These are phyloP conservation scores for Cyanodermella asteris DNA, from an alignment of 2,329 filamentous ascomycete species.

Conservation along the genomic window DNA sequence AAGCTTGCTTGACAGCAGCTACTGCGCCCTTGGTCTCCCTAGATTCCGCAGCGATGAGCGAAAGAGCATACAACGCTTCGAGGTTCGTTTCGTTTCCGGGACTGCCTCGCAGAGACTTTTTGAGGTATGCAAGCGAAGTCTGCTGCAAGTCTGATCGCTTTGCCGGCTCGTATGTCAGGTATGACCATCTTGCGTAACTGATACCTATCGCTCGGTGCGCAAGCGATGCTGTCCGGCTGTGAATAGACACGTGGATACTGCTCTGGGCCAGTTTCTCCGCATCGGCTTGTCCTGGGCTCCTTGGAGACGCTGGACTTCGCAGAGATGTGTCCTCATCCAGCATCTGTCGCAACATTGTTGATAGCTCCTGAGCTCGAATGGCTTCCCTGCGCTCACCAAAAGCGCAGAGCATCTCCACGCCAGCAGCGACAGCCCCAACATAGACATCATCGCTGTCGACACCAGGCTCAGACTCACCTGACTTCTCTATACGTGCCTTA, in stretches of 20 bases:
- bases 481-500: conserved; percentile 63
- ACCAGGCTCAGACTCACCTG: conserved; percentile 42
- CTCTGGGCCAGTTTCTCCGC: neutral
- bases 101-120: conserved; percentile 47
- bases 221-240: conserved; percentile 39
- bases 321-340: conserved; percentile 36
- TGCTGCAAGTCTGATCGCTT: conserved; percentile 50
- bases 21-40: conserved; percentile 62
- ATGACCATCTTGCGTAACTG: conserved; percentile 70
- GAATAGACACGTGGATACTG: conserved; percentile 21
- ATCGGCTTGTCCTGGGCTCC: conserved; percentile 1
- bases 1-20: conserved; percentile 55
- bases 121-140: conserved; percentile 55
- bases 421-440: conserved; percentile 57
- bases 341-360: conserved; percentile 51
- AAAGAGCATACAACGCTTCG: conserved; percentile 59
- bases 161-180: conserved; percentile 54
- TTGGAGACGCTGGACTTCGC: conserved; percentile 9
- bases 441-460: conserved; percentile 62
- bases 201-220: conserved; percentile 73
- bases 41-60: conserved; percentile 69
- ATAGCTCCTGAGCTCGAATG: conserved; percentile 56
- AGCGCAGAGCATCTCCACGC: conserved; percentile 58
- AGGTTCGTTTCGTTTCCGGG: conserved; percentile 45
- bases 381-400: conserved; percentile 56